These are phyloP conservation scores for Akanthomyces dipterigenus DNA, from an alignment of 2,329 filamentous ascomycete species.

Conservation along the genomic window DNA sequence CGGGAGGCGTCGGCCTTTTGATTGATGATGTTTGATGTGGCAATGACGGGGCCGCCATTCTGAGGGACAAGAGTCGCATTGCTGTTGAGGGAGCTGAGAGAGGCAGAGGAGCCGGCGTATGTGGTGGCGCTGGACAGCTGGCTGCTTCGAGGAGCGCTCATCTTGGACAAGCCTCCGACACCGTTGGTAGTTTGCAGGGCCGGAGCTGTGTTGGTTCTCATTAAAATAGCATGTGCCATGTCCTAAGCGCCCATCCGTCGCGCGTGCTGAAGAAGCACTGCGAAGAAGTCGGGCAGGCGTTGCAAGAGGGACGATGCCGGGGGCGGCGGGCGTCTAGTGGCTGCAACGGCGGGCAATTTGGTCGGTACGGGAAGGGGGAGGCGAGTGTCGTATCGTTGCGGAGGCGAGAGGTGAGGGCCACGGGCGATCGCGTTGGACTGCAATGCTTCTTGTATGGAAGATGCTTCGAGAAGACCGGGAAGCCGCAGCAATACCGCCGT, in stretches of 20 bases:
- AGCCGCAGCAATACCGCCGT: not conserved
- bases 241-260: constrained; percentile 38
- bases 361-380: not conserved
- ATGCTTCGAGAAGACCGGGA: not conserved
- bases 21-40: constrained; percentile 94
- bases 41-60: constrained; percentile 58
- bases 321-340: not conserved
- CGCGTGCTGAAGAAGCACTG: constrained; percentile 4
- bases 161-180: constrained; percentile 39
- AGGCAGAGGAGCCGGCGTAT: constrained; percentile 46
- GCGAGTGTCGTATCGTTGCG: not conserved
- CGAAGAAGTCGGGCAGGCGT: constrained; percentile 1
- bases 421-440: not conserved
- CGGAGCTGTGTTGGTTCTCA: constrained; percentile 53
- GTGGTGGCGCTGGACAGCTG: constrained; percentile 57
- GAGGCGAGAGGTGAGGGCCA: not conserved
- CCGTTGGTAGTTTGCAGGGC: constrained; percentile 44
- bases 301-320: not conserved
- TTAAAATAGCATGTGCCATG: constrained; percentile 54
- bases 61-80: constrained; percentile 36
- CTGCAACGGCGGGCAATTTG: not conserved
- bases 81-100: constrained; percentile 42
- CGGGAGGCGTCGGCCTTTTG: constrained; percentile 85
- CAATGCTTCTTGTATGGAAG: not conserved
- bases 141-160: constrained; percentile 51